phyloP scores from a whole-genome alignment of 1,284 basidiomycete genomes.

The Anthracocystis panici-leucophaei region DNA sequence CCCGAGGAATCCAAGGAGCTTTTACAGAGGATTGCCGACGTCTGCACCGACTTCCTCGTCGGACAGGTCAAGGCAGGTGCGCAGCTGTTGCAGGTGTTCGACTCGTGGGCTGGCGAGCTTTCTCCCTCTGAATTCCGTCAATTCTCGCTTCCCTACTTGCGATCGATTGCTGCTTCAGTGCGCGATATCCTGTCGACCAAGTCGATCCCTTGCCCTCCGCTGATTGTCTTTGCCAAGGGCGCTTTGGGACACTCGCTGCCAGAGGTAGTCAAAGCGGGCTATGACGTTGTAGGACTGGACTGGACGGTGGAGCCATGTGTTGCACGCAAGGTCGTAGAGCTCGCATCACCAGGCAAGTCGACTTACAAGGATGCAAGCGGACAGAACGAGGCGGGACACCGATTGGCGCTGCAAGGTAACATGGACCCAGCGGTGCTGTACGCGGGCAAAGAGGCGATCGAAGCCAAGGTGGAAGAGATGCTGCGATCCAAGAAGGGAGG shows the following conservation, averaged over 20 bases:
- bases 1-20: slow-evolving; percentile 66
- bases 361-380: slow-evolving; percentile 52
- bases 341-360: slow-evolving; percentile 50
- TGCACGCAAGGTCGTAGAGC: slow-evolving; percentile 63
- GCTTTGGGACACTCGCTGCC: slow-evolving; percentile 65
- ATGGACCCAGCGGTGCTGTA: slow-evolving; percentile 90
- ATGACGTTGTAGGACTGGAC: slow-evolving; percentile 68
- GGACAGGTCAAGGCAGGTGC: slow-evolving; percentile 68
- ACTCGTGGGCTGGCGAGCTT: slow-evolving; percentile 70
- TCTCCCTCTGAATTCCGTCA: slow-evolving; percentile 67
- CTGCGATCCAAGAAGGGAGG: slow-evolving; percentile 75
- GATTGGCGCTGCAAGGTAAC: slow-evolving; percentile 91
- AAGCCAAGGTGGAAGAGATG: slow-evolving; percentile 82
- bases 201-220: slow-evolving; percentile 59
- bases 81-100: slow-evolving; percentile 68
- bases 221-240: slow-evolving; percentile 68
- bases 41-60: slow-evolving; percentile 67
- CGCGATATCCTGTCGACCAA: slow-evolving; percentile 61
- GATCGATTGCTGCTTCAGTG: slow-evolving; percentile 62
- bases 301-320: slow-evolving; percentile 65
- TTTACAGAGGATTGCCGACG: slow-evolving; percentile 63
- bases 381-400: slow-evolving; percentile 62
- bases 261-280: slow-evolving; percentile 66
- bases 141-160: slow-evolving; percentile 66
- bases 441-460: slow-evolving; percentile 83